These are phyloP conservation scores for Aspergillus nidulans DNA, from an alignment of 495 filamentous ascomycete species.

Conservation along the genomic window DNA sequence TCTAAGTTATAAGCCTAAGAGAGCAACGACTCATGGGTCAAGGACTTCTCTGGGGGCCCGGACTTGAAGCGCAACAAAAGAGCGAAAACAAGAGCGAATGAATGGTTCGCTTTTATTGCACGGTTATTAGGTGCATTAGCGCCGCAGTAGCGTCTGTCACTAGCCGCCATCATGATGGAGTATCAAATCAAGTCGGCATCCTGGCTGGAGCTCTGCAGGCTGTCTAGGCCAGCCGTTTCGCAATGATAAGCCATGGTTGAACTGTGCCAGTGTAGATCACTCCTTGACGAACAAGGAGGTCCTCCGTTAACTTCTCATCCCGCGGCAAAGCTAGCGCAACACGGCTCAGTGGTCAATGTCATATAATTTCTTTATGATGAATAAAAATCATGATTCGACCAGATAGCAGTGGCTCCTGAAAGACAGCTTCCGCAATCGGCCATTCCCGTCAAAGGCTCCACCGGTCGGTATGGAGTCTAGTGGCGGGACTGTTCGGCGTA, in stretches of 20 bases:
- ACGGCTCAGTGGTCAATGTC: not conserved
- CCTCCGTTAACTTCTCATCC: not conserved
- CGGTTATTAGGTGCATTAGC: slow-evolving; percentile 14
- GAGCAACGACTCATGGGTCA: too few relatives aligned
- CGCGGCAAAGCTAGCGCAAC: not conserved
- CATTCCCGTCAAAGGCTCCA: slow-evolving; percentile 4
- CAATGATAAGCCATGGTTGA: not conserved
- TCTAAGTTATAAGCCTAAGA: too few relatives aligned
- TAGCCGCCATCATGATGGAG: not conserved
- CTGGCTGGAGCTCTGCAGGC: too few relatives aligned
- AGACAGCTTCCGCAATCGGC: slow-evolving; percentile 2
- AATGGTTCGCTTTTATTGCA: slow-evolving; percentile 4
- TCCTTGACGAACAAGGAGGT: not conserved
- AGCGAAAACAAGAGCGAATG: slow-evolving; percentile 3
- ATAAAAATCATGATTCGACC: not conserved
- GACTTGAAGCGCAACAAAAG: too few relatives aligned
- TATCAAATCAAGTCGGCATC: too few relatives aligned
- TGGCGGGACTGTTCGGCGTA: slow-evolving; percentile 8
- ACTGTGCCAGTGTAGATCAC: not conserved
- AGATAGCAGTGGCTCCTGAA: not conserved
- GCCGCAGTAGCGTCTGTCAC: slow-evolving; percentile 15
- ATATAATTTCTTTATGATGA: too few relatives aligned
- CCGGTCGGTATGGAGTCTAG: not conserved
- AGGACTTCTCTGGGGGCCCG: too few relatives aligned
- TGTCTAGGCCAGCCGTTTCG: not conserved